Conservation (phyloP, 2,329 filamentous ascomycete species). For the Neopestalotiopsis sp. region DNA sequence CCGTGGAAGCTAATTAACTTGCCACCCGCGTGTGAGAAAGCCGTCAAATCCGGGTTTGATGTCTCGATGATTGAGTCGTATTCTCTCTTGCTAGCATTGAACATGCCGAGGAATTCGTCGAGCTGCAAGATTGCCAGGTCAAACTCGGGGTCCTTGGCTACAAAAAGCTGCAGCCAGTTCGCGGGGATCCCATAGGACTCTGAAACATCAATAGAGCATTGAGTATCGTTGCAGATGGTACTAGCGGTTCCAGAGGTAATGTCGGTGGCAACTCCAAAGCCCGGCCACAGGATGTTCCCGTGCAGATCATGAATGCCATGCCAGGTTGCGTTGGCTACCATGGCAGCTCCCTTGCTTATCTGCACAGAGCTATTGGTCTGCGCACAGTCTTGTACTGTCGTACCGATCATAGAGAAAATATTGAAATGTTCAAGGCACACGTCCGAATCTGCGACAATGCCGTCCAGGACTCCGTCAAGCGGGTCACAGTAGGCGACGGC, state of each 20-base stretch:
- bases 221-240: too few relatives aligned
- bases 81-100: not conserved
- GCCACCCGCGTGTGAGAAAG: not conserved
- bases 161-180: not conserved
- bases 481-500: slow-evolving; percentile 1
- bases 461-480: slow-evolving; percentile 7
- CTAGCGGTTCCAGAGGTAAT: not conserved
- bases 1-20: slow-evolving; percentile 6
- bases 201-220: not conserved
- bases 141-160: not conserved
- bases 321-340: slow-evolving; percentile 3
- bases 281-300: not conserved
- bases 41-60: not conserved
- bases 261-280: not conserved
- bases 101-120: not conserved
- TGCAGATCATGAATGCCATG: not conserved
- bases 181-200: not conserved
- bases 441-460: not conserved
- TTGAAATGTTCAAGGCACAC: not conserved
- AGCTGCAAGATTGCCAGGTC: not conserved
- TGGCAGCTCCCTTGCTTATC: not conserved
- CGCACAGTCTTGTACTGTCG: not conserved
- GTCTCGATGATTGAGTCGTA: slow-evolving; percentile 3
- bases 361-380: not conserved
- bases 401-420: not conserved